Conservation (phyloP, 2,329 filamentous ascomycete species). For the Cytospora chrysosperma region DNA sequence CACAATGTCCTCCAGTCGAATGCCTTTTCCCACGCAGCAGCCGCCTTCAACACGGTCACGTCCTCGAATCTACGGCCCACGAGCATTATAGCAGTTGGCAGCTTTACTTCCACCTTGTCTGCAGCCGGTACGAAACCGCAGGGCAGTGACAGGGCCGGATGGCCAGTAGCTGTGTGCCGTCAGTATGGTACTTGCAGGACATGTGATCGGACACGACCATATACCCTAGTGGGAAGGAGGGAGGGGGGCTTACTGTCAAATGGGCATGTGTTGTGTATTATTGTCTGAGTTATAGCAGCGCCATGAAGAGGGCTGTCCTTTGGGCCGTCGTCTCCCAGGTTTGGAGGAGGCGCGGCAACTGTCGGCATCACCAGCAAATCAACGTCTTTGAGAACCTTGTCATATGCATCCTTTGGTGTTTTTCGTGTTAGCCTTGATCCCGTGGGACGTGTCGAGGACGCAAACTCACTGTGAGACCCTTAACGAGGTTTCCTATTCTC, state of each 20-base stretch:
- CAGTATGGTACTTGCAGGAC: background rate
- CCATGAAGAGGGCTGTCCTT: background rate
- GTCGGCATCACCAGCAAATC: slow-evolving; percentile 51
- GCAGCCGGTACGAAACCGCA: slow-evolving; percentile 17
- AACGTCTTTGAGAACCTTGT: slow-evolving; percentile 42
- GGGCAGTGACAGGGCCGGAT: slow-evolving; percentile 16
- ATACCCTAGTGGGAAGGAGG: background rate
- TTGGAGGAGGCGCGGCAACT: slow-evolving; percentile 38
- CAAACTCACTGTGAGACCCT: slow-evolving; percentile 15
- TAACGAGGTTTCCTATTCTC: slow-evolving; percentile 12
- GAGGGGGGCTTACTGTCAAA: slow-evolving; percentile 11
- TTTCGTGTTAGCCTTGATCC: background rate
- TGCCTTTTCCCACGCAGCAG: slow-evolving; percentile 20
- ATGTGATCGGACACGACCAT: background rate
- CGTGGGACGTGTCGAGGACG: background rate
- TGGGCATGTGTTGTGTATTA: slow-evolving; percentile 20
- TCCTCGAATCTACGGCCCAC: slow-evolving; percentile 18
- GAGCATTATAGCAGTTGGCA: slow-evolving; percentile 16
- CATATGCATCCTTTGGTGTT: slow-evolving; percentile 40
- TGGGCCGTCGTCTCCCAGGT: slow-evolving; percentile 8
- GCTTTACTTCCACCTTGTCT: slow-evolving; percentile 6
- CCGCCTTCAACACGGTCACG: slow-evolving; percentile 18
- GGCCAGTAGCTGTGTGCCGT: slow-evolving; percentile 16
- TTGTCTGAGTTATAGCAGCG: background rate
- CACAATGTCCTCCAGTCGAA: slow-evolving; percentile 28